These are phyloP conservation scores for Codiaeum variegatum DNA, from an alignment of 441 rosid species.

Conservation along the genomic window DNA sequence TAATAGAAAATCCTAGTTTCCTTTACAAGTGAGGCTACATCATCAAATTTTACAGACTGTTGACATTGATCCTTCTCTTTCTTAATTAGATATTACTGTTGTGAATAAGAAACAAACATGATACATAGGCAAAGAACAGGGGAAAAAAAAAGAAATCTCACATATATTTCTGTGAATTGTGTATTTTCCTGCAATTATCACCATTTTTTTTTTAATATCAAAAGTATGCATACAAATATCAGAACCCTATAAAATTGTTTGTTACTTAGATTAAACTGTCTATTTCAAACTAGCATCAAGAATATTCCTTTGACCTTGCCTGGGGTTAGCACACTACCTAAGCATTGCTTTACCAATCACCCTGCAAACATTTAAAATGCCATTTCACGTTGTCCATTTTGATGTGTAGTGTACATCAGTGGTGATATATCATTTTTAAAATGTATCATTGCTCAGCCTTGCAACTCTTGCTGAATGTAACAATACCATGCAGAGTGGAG, in stretches of 20 bases:
- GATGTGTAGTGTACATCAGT: not conserved
- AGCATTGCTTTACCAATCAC: not conserved
- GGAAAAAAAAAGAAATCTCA: too few species aligned
- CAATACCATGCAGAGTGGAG: slow-evolving; percentile 48
- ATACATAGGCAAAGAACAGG: too few species aligned
- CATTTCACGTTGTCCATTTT: not conserved
- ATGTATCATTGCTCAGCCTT: not conserved
- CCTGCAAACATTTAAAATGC: not conserved
- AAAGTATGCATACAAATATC: not conserved
- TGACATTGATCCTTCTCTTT: not conserved
- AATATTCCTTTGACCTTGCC: not conserved
- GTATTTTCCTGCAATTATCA: not conserved
- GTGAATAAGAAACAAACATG: too few species aligned
- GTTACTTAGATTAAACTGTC: not conserved
- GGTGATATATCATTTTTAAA: not conserved
- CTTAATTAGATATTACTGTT: not conserved
- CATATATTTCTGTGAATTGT: too few species aligned
- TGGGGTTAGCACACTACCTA: not conserved
- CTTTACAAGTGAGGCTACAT: not conserved
- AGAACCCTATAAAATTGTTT: not conserved
- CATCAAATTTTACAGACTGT: not conserved
- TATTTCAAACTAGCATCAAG: not conserved
- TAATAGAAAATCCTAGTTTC: not conserved
- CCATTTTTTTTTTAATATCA: not conserved
- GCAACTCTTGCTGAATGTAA: slow-evolving; percentile 19